These are phyloP conservation scores for Pachyrhizus erosus DNA, from an alignment of 306 rosid species.

Conservation along the genomic window DNA sequence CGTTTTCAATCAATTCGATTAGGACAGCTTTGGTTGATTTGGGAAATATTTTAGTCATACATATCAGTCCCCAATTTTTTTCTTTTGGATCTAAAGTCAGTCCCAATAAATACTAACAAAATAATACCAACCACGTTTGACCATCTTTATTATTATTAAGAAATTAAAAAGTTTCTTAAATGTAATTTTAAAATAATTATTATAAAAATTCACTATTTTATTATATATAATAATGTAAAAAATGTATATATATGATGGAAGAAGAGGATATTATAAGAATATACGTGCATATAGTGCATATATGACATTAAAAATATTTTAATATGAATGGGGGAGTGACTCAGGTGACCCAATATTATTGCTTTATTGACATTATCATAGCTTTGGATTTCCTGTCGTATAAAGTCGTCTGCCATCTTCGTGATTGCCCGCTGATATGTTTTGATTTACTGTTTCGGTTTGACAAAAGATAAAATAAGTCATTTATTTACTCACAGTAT, in stretches of 20 bases:
- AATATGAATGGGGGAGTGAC: slow-evolving; percentile 6
- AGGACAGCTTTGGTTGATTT: slow-evolving; percentile 21
- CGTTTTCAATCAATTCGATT: slow-evolving; percentile 5
- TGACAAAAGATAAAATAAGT: too few species aligned
- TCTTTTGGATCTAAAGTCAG: background rate
- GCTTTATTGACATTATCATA: slow-evolving; percentile 36
- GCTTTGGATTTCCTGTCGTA: slow-evolving; percentile 20
- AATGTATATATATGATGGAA: background rate
- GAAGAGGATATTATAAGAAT: background rate
- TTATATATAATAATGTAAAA: too few species aligned
- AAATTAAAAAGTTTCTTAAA: background rate
- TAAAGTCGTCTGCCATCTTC: slow-evolving; percentile 21
- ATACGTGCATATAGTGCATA: background rate
- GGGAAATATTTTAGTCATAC: background rate
- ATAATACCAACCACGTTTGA: slow-evolving; percentile 23
- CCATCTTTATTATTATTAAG: background rate
- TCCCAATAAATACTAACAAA: background rate
- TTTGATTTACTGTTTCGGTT: background rate
- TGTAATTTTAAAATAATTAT: too few species aligned
- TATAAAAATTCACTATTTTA: too few species aligned
- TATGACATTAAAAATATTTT: background rate
- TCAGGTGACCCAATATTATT: slow-evolving; percentile 15
- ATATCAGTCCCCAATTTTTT: background rate
- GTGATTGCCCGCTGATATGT: background rate
- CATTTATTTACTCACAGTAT: too few species aligned